Percentiles rank a stretch among this genome's conserved stretches.
These are phyloP conservation scores for Silene coronaria DNA, from an alignment of 179 eudicot species.

Conservation along the genomic window DNA sequence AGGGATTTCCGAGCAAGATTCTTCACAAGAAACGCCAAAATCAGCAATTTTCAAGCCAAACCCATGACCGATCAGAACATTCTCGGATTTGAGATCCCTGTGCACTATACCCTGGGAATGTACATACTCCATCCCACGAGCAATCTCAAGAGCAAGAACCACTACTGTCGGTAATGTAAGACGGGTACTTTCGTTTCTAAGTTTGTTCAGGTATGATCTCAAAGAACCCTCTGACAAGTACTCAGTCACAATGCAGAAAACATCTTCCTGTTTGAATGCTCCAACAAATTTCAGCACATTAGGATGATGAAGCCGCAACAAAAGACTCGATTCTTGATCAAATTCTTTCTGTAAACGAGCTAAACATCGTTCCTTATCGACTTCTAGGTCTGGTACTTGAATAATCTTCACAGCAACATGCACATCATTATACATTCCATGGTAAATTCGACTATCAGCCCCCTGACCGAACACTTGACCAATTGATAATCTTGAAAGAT, in stretches of 20 bases:
- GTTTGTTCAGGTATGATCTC: constrained; percentile 65
- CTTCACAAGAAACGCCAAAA: constrained; percentile 60
- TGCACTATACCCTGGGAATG: constrained; percentile 67
- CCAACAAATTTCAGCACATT: constrained; percentile 66
- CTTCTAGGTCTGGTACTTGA: constrained; percentile 29
- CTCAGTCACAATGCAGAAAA: constrained; percentile 54
- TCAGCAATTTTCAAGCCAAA: constrained; percentile 56
- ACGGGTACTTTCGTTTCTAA: constrained; percentile 30
- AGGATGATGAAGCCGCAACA: constrained; percentile 51
- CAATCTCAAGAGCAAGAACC: constrained; percentile 49
- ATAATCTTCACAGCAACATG: constrained; percentile 66
- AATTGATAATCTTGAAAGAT: constrained; percentile 52
- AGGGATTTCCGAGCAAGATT: constrained; percentile 34
- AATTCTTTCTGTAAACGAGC: constrained; percentile 55
- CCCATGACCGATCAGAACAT: constrained; percentile 43
- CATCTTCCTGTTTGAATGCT: constrained; percentile 53
- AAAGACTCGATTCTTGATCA: constrained; percentile 48
- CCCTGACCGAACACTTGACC: constrained; percentile 63
- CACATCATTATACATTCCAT: constrained; percentile 54
- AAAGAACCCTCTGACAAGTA: constrained; percentile 63
- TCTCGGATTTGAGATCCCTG: constrained; percentile 66
- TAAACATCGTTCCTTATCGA: constrained; percentile 36
- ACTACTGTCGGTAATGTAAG: constrained; percentile 41
- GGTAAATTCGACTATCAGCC: constrained; percentile 58
- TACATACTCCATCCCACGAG: constrained; percentile 64